These are phyloP conservation scores for Cryptococcus depauperatus DNA, from an alignment of 1,284 basidiomycete genomes.

Conservation along the genomic window DNA sequence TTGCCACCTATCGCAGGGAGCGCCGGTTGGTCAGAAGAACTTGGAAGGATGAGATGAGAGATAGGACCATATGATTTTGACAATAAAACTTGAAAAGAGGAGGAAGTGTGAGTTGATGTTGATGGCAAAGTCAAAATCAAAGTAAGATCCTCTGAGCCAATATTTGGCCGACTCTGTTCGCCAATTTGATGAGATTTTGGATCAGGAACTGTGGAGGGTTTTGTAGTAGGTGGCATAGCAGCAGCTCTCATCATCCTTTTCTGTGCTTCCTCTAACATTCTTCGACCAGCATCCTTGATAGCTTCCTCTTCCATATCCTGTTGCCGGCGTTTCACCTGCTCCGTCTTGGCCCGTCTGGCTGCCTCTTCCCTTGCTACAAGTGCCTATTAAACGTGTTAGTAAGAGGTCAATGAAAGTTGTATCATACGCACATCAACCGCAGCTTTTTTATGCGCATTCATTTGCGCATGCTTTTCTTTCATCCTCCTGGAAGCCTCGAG, in stretches of 20 bases:
- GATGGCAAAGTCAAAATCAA: conserved; percentile 38
- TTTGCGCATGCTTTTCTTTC: conserved; percentile 63
- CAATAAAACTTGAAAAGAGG: conserved; percentile 18
- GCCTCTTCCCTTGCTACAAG: conserved; percentile 72
- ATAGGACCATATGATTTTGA: conserved; percentile 34
- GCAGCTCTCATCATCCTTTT: conserved; percentile 16
- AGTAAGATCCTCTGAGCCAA: conserved; percentile 39
- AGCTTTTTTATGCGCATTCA: conserved; percentile 68
- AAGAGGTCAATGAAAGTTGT: not conserved
- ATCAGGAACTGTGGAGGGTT: conserved; percentile 2
- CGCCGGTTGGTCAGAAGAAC: conserved; percentile 1
- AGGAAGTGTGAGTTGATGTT: conserved; percentile 7
- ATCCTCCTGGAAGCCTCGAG: conserved; percentile 63
- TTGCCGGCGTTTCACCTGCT: conserved; percentile 54
- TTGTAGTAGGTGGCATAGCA: conserved; percentile 14
- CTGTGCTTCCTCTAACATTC: conserved; percentile 56
- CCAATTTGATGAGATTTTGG: not conserved
- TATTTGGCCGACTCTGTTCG: conserved; percentile 14
- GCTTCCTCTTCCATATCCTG: conserved; percentile 55
- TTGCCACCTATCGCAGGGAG: conserved; percentile 15
- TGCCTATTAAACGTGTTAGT: conserved; percentile 48
- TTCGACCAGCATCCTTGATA: conserved; percentile 69
- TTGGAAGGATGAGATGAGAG: conserved; percentile 28
- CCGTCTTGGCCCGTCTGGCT: conserved; percentile 63
- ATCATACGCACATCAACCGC: conserved; percentile 52